phyloP scores from a whole-genome alignment of 2,329 filamentous ascomycete genomes.

The Colletotrichum sp. region DNA sequence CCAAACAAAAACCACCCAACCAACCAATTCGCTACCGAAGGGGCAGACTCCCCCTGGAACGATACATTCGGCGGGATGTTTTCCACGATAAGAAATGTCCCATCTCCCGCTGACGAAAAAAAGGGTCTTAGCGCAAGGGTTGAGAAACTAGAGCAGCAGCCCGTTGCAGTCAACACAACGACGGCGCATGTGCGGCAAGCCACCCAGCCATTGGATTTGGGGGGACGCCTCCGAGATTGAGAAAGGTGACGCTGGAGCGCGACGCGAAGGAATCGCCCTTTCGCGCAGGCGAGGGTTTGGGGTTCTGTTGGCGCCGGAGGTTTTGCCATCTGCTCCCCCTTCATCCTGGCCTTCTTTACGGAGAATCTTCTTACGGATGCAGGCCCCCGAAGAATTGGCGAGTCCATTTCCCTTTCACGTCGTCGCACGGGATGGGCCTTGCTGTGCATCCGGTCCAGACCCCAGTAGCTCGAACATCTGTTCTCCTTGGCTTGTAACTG shows the following conservation, averaged over 20 bases:
- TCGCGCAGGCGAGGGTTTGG: neutral
- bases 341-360: neutral
- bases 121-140: neutral
- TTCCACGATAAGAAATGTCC: neutral
- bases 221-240: neutral
- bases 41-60: neutral
- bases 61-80: neutral
- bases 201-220: neutral
- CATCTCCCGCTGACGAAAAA: neutral
- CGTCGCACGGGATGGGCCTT: neutral
- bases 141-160: neutral
- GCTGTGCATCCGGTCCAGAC: neutral
- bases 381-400: neutral
- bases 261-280: constrained; percentile 5
- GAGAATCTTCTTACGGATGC: neutral
- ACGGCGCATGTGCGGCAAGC: constrained; percentile 1
- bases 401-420: neutral
- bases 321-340: neutral
- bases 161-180: neutral
- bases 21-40: neutral
- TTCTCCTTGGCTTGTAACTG: neutral
- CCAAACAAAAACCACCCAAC: neutral
- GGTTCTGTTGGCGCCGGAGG: neutral
- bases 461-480: neutral
- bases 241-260: neutral